phyloP scores from a whole-genome alignment of 1,139 yeast genomes.

The Diutina ranongensis region DNA sequence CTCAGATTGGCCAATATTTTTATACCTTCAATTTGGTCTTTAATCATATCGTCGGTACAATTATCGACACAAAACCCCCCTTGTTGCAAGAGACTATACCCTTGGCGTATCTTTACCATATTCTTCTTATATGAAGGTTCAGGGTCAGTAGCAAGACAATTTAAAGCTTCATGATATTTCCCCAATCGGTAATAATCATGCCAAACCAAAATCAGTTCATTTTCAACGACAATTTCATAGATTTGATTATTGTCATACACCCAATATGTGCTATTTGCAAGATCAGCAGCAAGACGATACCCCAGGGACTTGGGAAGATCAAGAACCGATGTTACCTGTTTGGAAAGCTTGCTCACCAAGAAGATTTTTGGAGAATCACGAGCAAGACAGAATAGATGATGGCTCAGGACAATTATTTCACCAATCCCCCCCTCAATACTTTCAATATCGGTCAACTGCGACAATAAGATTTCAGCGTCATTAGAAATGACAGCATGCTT shows the following conservation, averaged over 20 bases:
- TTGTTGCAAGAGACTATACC: constrained; percentile 38
- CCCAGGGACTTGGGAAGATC: neutral
- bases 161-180: constrained; percentile 59
- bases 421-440: neutral
- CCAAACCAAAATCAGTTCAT: constrained; percentile 75
- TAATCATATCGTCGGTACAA: constrained; percentile 8
- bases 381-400: constrained; percentile 2
- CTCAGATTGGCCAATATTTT: constrained; percentile 48
- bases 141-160: constrained; percentile 20
- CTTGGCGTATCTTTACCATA: constrained; percentile 51
- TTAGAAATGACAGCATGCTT: neutral
- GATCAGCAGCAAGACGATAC: constrained; percentile 8
- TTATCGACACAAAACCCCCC: constrained; percentile 30
- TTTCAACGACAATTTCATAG: constrained; percentile 56
- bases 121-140: constrained; percentile 29
- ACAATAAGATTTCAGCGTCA: neutral
- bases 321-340: neutral
- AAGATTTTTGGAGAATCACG: neutral
- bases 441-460: neutral
- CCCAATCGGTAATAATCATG: constrained; percentile 49
- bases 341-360: neutral
- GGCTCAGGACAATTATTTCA: neutral
- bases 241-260: constrained; percentile 19
- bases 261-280: constrained; percentile 14
- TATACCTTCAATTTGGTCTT: constrained; percentile 43